Evolutionary conservation across 2,329 filamentous ascomycete genomes (phyloP), one percentile per base, ranked within the genome.

Genomic region (Setomelanomma holmii): DNA sequence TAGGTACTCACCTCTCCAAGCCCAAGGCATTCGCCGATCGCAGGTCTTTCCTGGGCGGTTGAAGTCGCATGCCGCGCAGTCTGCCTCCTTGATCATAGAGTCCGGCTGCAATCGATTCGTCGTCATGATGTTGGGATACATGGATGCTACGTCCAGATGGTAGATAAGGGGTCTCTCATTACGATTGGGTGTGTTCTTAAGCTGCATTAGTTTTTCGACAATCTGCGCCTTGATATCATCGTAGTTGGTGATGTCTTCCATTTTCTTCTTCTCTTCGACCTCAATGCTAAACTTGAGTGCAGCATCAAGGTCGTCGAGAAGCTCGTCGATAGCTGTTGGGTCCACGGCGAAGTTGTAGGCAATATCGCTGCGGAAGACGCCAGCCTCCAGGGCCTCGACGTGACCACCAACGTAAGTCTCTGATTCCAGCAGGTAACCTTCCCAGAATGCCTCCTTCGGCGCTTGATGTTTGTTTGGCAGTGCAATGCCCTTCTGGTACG

Each of bases 121-220:
- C 1, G 96, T 99, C 96, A 99, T 99, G 74, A 99, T 99, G 75
- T 99, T 99, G 8, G 95, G 95, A 73, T 99, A 99, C 95, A 99
- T 99, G 53, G 95, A 97, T 16, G 95, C 95, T 52, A 99, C 96
- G 71, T 99, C 95, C 78, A 99, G 81, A 82, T 99, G 95, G 77
- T 99, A 99, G 60, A 99, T 99, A 24, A 96, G 84, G 4, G 95
- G 95, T 38, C 87, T 82, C 73, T 99, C 95, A 63, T 82, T 86
- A 57, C 95, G 84, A 66, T 96, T 92, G 0, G 95, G 93, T 0
- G 88, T 95, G 45, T 87, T 82, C 73, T 90, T 96, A 45, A 99
- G 80, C 56, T 86, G 82, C 45, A 83, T 79, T 27, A 99, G 78
- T 55, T 84, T 85, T 22, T 87, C 84, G 3, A 82, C 78, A 61